A percentile compares a stretch with the other conserved stretches of the same genome.
Evolutionary conservation across 1,284 basidiomycete species (phyloP).

Genomic region (Uromyces viciae-fabae): DNA sequence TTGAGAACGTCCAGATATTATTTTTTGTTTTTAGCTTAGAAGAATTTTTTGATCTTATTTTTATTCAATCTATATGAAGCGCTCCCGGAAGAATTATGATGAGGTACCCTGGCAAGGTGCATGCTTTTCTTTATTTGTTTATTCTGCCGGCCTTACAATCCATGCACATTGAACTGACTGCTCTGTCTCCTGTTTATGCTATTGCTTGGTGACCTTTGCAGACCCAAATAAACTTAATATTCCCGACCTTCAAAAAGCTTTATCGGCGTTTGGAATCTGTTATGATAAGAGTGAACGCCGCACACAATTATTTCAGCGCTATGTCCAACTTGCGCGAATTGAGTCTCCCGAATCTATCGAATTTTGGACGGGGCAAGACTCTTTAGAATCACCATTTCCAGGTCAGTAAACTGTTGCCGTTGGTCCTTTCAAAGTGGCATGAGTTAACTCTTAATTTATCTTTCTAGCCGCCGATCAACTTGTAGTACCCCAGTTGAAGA

Average conservation of each 20-base stretch:
- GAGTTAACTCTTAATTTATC: too few species aligned
- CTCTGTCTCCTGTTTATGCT: too few species aligned
- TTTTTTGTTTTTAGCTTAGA: too few species aligned
- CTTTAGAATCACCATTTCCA: not conserved
- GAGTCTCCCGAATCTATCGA: slow-evolving; percentile 3
- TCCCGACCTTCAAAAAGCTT: not conserved
- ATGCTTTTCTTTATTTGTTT: not conserved
- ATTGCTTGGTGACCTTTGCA: not conserved
- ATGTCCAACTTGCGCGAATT: not conserved
- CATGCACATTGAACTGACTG: too few species aligned
- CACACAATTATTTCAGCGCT: not conserved
- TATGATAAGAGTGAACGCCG: not conserved
- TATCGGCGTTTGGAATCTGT: slow-evolving; percentile 1
- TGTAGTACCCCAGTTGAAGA: not conserved
- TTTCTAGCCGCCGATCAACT: not conserved
- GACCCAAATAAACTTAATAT: slow-evolving; percentile 5
- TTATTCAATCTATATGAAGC: too few species aligned
- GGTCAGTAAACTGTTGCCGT: too few species aligned
- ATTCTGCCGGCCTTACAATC: not conserved
- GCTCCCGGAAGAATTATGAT: not conserved
- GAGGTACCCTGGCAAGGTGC: not conserved
- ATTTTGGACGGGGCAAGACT: not conserved
- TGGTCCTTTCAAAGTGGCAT: too few species aligned
- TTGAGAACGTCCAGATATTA: too few species aligned
- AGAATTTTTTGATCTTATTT: too few species aligned